Evolutionary conservation across 2,329 filamentous ascomycete species (phyloP), one percentile per base, ranked within the genome.

Genomic region (Sporothrix mexicana): DNA sequence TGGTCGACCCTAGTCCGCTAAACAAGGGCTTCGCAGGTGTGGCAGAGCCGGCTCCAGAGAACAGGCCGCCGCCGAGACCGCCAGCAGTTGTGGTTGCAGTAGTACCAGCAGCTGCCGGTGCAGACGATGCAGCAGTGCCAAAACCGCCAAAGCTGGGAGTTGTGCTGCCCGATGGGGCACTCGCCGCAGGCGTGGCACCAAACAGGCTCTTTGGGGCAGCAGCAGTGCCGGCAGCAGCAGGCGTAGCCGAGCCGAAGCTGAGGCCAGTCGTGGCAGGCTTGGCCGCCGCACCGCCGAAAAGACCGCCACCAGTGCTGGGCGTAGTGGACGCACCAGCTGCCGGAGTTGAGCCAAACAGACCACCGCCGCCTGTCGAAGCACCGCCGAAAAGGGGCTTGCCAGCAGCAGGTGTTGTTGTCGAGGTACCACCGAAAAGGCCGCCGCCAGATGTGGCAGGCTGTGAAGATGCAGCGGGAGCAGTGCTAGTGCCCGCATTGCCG

Each of bases 11-110:
- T 47, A 87, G 77, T n/a, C 79, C 75, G 36, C 78, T 76, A 72
- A 87, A 84, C 70, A 82, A 74, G 17, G 85, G 83, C 78, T 88
- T 88, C n/a, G 83, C 82, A 41, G 84, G 84, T 23, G 83, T 85
- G 23, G 82, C 79, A 62, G 80, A 76, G 30, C 77, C 72, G 25
- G 77, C 75, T 20, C 69, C 30, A 13, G 41, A 5, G 47, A 73
- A 74, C 23, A 74, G 43, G 43, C 71, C 43, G 43, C 72, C 70
- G 15, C 70, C 67, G 3, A 41, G 15, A 13, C 66, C 49, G 17
- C 20, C 66, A 8, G 69, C 49, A 4, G 69, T 64, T 4, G 74
- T 62, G 15, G 74, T 70, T 4, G 57, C 41, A 8, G 73, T 71
- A n/a, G 43, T 10, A 20, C 41, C 55, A 25, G 25, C 41, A 8